These are phyloP conservation scores for Juncus effusus DNA, from an alignment of 176 grass and related monocot species.

Conservation along the genomic window DNA sequence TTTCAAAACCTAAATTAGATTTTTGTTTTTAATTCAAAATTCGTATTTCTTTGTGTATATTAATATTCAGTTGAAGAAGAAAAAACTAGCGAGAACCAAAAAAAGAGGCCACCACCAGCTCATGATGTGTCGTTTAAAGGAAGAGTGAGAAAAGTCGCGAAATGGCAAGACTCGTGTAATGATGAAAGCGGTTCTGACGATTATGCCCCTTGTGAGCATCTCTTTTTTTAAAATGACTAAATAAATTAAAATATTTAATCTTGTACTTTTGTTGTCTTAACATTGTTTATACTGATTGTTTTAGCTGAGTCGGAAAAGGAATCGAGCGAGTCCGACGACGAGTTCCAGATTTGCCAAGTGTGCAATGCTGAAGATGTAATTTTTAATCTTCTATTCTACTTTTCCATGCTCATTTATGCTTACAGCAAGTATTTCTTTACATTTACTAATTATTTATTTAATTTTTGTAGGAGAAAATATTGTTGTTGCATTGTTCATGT, in stretches of 20 bases:
- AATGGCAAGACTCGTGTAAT: conserved; percentile 69
- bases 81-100: conserved; percentile 55
- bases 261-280: conserved; percentile 20
- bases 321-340: conserved; percentile 87
- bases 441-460: conserved; percentile 11
- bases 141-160: conserved; percentile 78
- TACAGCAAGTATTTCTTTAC: conserved; percentile 20
- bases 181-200: conserved; percentile 58
- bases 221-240: conserved; percentile 1
- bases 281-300: conserved; percentile 36
- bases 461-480: conserved; percentile 63
- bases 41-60: conserved; percentile 5
- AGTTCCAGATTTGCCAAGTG: conserved; percentile 97
- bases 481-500: conserved; percentile 92
- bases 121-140: conserved; percentile 83
- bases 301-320: conserved; percentile 87
- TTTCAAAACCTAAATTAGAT: too few relatives aligned
- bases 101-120: conserved; percentile 71
- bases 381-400: conserved; percentile 27
- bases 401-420: neutral
- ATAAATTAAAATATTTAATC: conserved; percentile 4
- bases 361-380: conserved; percentile 89
- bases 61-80: conserved; percentile 67
- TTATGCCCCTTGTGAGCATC: conserved; percentile 80
- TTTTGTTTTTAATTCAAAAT: neutral